Percentiles rank a stretch among this genome's conserved stretches.
Conservation (phyloP, 1,284 basidiomycete genomes). For the Phaffia rhodozyma region DNA sequence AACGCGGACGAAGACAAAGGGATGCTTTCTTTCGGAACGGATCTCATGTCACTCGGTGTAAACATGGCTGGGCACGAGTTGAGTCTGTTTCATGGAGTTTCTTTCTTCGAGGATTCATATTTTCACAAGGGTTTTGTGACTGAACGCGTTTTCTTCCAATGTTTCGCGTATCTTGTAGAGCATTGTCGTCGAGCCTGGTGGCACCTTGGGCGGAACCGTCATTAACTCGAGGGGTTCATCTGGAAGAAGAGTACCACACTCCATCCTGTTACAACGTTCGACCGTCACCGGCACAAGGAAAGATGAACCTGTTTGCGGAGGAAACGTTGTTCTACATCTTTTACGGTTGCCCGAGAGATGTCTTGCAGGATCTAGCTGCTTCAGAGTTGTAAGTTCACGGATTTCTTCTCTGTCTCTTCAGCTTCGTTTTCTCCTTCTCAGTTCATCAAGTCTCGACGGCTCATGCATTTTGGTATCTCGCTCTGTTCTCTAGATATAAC, state of each 20-base stretch:
- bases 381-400: constrained; percentile 63
- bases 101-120: background rate
- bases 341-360: constrained; percentile 80
- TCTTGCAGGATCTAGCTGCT: constrained; percentile 84
- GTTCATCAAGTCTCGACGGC: background rate
- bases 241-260: constrained; percentile 65
- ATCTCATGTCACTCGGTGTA: constrained; percentile 77
- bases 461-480: background rate
- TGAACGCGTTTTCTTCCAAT: constrained; percentile 1
- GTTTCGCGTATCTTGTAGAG: constrained; percentile 38
- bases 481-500: constrained; percentile 50
- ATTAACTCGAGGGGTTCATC: constrained; percentile 67
- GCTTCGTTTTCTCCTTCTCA: background rate
- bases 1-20: constrained; percentile 71
- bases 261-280: constrained; percentile 84
- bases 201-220: constrained; percentile 88
- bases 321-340: constrained; percentile 97
- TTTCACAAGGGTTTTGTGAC: constrained; percentile 20
- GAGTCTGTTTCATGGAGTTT: constrained; percentile 29
- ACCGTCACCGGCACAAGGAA: constrained; percentile 69
- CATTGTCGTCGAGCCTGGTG: constrained; percentile 78
- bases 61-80: constrained; percentile 71
- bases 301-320: constrained; percentile 76
- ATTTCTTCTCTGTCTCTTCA: constrained; percentile 20
- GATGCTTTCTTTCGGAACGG: constrained; percentile 69